These are phyloP conservation scores for Ocimum tenuiflorum DNA, from an alignment of 257 asterid genomes.

Conservation along the genomic window DNA sequence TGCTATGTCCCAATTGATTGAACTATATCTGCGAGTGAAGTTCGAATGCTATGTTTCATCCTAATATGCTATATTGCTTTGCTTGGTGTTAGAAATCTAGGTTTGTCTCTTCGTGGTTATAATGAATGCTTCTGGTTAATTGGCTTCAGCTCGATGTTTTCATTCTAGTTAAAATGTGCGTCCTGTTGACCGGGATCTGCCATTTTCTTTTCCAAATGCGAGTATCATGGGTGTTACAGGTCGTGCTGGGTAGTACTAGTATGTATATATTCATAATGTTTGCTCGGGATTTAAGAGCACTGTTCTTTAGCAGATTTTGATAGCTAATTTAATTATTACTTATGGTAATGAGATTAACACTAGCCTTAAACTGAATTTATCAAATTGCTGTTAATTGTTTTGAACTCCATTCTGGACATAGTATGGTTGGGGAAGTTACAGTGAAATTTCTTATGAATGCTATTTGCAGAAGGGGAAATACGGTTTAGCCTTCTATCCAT, in stretches of 20 bases:
- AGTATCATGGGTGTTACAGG: neutral
- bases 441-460: neutral
- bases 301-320: neutral
- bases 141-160: neutral
- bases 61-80: neutral
- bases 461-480: neutral
- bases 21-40: neutral
- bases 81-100: neutral
- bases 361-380: constrained; percentile 1
- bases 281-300: neutral
- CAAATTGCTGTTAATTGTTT: neutral
- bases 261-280: neutral
- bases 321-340: too few species aligned
- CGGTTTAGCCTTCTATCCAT: neutral
- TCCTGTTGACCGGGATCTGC: neutral
- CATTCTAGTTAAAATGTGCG: neutral
- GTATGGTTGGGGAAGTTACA: neutral
- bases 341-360: neutral
- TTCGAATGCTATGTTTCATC: constrained; percentile 1
- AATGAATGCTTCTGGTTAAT: neutral
- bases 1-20: neutral
- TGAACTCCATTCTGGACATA: neutral
- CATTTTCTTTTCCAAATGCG: neutral
- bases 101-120: neutral
- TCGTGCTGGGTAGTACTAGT: neutral